Conservation (phyloP, 2,329 filamentous ascomycete genomes). For the Stagonosporopsis chrysanthemi region DNA sequence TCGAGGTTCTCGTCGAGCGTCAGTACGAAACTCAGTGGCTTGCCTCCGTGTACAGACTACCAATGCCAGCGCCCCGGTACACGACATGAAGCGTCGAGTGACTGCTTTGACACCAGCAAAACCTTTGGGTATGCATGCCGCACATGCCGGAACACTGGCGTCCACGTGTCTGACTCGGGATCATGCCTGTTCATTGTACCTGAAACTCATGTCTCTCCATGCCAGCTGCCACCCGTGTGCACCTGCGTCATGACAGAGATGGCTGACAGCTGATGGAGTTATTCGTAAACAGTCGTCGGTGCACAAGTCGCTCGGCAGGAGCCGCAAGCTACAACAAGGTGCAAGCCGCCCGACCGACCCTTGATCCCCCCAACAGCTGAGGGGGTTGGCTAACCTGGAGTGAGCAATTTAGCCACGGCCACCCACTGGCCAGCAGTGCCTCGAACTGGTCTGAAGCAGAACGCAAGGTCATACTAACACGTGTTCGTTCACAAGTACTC, state of each 20-base stretch:
- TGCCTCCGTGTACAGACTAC: not conserved
- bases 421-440: not conserved
- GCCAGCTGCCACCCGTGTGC: slow-evolving; percentile 8
- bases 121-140: slow-evolving; percentile 5
- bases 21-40: slow-evolving; percentile 18
- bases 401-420: not conserved
- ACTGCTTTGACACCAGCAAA: not conserved
- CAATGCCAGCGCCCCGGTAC: not conserved
- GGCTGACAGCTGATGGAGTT: slow-evolving; percentile 8
- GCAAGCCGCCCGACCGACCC: not conserved
- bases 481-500: not conserved
- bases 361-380: not conserved
- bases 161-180: slow-evolving; percentile 20
- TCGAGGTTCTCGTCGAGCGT: slow-evolving; percentile 24
- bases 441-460: not conserved
- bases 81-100: not conserved
- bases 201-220: slow-evolving; percentile 13
- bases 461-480: not conserved
- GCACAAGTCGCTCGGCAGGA: slow-evolving; percentile 10
- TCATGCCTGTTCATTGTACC: slow-evolving; percentile 16
- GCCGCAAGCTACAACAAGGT: slow-evolving; percentile 5
- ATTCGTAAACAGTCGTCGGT: slow-evolving; percentile 14
- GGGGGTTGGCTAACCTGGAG: not conserved
- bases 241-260: slow-evolving; percentile 11
- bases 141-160: slow-evolving; percentile 6